A percentile compares a stretch with the other conserved stretches of the same genome.
Conservation (phyloP, 2,329 filamentous ascomycete genomes). For the Corniculantispora saksenae region DNA sequence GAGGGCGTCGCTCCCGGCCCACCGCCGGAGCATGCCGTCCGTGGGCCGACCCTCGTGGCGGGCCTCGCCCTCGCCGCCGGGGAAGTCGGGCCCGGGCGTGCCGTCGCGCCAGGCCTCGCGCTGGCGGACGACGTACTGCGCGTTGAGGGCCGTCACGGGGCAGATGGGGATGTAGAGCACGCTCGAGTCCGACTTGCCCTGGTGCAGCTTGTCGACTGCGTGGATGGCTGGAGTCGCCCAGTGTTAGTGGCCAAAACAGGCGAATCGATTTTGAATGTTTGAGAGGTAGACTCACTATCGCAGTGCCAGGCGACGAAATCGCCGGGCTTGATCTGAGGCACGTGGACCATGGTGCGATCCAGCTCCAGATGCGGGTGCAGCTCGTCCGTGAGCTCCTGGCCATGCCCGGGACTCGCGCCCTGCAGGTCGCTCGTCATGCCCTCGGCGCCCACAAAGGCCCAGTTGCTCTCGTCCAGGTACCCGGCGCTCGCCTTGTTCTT, state of each 20-base stretch:
- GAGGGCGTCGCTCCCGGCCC: slow-evolving; percentile 36
- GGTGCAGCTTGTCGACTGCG: slow-evolving; percentile 78
- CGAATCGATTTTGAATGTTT: not conserved
- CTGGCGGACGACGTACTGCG: slow-evolving; percentile 69
- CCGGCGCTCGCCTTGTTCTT: slow-evolving; percentile 26
- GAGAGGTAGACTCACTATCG: slow-evolving; percentile 51
- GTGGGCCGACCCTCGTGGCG: slow-evolving; percentile 51
- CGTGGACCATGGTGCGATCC: slow-evolving; percentile 65
- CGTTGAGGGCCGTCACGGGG: slow-evolving; percentile 75
- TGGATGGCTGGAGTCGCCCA: slow-evolving; percentile 57
- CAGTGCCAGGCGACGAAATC: slow-evolving; percentile 87
- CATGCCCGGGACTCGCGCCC: slow-evolving; percentile 67
- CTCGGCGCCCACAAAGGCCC: slow-evolving; percentile 52
- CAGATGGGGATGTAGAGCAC: slow-evolving; percentile 90
- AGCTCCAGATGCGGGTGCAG: slow-evolving; percentile 74
- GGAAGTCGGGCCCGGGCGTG: slow-evolving; percentile 69
- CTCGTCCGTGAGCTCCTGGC: slow-evolving; percentile 68
- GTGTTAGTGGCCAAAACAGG: slow-evolving; percentile 16
- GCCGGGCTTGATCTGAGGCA: slow-evolving; percentile 69
- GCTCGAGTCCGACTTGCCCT: slow-evolving; percentile 71
- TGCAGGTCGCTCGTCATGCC: slow-evolving; percentile 64
- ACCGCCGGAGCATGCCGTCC: slow-evolving; percentile 37
- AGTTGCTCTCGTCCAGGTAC: slow-evolving; percentile 57
- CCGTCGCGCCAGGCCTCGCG: slow-evolving; percentile 70
- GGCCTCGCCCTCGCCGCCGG: slow-evolving; percentile 68